Percentiles rank a stretch among this genome's conserved stretches.
These are phyloP conservation scores for Amanita rimosa DNA, from an alignment of 768 basidiomycete genomes.

Conservation along the genomic window DNA sequence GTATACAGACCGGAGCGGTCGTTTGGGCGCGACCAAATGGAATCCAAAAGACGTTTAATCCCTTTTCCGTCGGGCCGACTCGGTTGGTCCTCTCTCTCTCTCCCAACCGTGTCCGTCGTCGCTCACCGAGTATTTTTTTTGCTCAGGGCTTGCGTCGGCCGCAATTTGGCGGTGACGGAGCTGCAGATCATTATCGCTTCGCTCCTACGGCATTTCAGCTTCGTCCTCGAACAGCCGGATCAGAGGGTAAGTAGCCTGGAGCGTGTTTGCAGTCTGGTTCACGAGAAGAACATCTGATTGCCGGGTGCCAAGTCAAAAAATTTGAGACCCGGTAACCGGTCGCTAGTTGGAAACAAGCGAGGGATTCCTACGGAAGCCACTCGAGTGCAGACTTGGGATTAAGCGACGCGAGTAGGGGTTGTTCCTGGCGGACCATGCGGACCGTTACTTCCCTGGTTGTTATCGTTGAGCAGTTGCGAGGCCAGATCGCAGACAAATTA, in stretches of 20 bases:
- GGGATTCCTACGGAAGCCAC: slow-evolving; percentile 82
- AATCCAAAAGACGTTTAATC: slow-evolving; percentile 71
- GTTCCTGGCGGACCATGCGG: background rate
- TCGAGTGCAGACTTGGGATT: slow-evolving; percentile 62
- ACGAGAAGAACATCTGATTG: slow-evolving; percentile 82
- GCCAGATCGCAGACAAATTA: too few species aligned
- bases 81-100: slow-evolving; percentile 31
- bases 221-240: slow-evolving; percentile 53
- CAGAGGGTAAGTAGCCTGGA: slow-evolving; percentile 46
- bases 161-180: slow-evolving; percentile 74
- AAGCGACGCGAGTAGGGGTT: slow-evolving; percentile 38
- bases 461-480: too few species aligned
- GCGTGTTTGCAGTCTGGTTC: slow-evolving; percentile 88
- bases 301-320: background rate
- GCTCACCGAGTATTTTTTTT: slow-evolving; percentile 1
- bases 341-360: slow-evolving; percentile 61
- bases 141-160: slow-evolving; percentile 69
- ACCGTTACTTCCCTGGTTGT: background rate
- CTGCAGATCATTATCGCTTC: slow-evolving; percentile 74
- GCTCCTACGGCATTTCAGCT: slow-evolving; percentile 63
- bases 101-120: background rate
- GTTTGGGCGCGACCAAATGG: slow-evolving; percentile 58
- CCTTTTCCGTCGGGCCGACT: slow-evolving; percentile 77
- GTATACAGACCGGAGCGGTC: slow-evolving; percentile 76
- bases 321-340: background rate